phyloP scores from a whole-genome alignment of 1,284 basidiomycete genomes.

The Fomitopsis betulina region DNA sequence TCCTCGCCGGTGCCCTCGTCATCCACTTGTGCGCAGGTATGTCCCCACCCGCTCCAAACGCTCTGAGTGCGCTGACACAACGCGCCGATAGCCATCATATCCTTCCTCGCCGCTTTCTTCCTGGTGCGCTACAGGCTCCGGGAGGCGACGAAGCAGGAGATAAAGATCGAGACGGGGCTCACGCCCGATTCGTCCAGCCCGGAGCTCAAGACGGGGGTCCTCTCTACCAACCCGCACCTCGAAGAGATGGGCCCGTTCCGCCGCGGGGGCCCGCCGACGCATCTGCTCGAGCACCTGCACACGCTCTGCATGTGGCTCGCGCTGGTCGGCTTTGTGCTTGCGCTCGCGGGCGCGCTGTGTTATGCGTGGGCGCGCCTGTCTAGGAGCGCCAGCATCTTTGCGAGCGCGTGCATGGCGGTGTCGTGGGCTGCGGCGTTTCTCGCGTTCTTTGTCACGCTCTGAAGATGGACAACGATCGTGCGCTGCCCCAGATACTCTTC shows the following conservation, averaged over 20 bases:
- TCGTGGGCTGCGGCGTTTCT: constrained; percentile 28
- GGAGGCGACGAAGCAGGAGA: constrained; percentile 42
- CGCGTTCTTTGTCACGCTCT: constrained; percentile 11
- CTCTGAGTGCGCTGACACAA: background rate
- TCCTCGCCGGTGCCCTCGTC: constrained; percentile 47
- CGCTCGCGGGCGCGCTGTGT: constrained; percentile 44
- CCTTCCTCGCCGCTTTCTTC: constrained; percentile 55
- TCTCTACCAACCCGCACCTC: constrained; percentile 38
- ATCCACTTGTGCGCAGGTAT: constrained; percentile 50
- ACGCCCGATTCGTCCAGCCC: background rate
- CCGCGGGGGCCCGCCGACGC: constrained; percentile 31
- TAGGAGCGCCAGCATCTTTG: constrained; percentile 37
- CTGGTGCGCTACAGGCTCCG: constrained; percentile 51
- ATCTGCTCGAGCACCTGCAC: constrained; percentile 49
- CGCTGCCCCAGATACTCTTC: background rate
- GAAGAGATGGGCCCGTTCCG: constrained; percentile 35
- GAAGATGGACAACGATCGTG: background rate
- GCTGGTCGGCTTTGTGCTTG: constrained; percentile 44
- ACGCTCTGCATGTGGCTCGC: constrained; percentile 45
- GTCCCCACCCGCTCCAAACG: constrained; percentile 13
- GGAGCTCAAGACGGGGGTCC: constrained; percentile 5
- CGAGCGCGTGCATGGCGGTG: constrained; percentile 34
- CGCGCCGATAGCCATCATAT: constrained; percentile 40
- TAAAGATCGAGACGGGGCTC: constrained; percentile 13
- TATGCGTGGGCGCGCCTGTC: constrained; percentile 48